phyloP scores from a whole-genome alignment of 2,329 filamentous ascomycete genomes.

The Clonostachys solani region DNA sequence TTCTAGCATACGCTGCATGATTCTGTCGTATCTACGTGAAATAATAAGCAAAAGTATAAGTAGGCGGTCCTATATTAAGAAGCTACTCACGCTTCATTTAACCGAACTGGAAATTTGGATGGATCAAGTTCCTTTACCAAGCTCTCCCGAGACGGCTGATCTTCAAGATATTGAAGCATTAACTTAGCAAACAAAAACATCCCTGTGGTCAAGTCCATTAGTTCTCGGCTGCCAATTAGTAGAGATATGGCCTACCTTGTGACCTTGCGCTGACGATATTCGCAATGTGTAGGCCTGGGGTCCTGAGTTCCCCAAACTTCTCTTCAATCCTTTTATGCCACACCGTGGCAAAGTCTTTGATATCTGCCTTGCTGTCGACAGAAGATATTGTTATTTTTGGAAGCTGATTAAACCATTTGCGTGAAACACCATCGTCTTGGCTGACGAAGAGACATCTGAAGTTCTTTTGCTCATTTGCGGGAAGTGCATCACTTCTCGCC shows the following conservation, averaged over 20 bases:
- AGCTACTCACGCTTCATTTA: neutral
- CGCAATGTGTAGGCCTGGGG: neutral
- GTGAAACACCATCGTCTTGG: conserved; percentile 4
- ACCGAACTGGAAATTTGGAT: neutral
- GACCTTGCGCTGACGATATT: conserved; percentile 2
- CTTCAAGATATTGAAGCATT: neutral
- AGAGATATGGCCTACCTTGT: conserved; percentile 1
- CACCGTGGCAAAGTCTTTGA: conserved; percentile 1
- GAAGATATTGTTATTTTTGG: conserved; percentile 1
- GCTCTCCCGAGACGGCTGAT: neutral
- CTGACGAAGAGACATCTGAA: conserved; percentile 7
- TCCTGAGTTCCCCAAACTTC: conserved; percentile 1
- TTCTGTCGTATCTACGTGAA: conserved; percentile 3
- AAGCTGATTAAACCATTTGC: conserved; percentile 1
- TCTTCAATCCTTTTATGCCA: conserved; percentile 3
- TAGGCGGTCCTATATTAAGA: neutral
- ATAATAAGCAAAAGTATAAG: neutral
- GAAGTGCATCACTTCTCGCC: neutral
- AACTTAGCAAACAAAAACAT: conserved; percentile 5
- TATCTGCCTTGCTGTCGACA: neutral
- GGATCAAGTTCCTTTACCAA: neutral
- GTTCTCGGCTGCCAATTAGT: neutral
- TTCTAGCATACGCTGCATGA: conserved; percentile 1
- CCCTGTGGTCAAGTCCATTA: neutral
- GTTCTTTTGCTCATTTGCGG: neutral